phyloP scores from a whole-genome alignment of 441 rosid species.

The Metrosideros polymorpha region DNA sequence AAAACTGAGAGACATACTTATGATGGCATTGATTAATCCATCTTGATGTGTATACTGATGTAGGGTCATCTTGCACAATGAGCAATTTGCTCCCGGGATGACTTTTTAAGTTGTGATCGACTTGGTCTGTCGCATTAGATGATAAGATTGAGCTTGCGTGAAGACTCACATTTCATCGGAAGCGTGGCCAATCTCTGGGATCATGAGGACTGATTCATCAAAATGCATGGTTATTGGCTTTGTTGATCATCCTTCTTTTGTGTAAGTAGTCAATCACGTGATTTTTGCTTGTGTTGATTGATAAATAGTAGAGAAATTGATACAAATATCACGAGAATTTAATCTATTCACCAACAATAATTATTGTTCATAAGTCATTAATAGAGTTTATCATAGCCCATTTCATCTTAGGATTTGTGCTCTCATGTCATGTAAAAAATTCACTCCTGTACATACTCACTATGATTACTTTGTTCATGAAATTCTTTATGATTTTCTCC shows the following conservation, averaged over 20 bases:
- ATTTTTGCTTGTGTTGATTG: accelerated
- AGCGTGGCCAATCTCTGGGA: slow-evolving; percentile 50
- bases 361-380: background rate
- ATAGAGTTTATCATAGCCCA: background rate
- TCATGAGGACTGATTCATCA: slow-evolving; percentile 23
- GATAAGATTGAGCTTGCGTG: too few species aligned
- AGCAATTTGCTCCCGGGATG: too few species aligned
- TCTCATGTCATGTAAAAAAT: background rate
- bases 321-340: background rate
- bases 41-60: too few species aligned
- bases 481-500: background rate
- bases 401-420: background rate
- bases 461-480: background rate
- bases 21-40: too few species aligned
- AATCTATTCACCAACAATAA: background rate
- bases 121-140: too few species aligned
- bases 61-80: too few species aligned
- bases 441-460: accelerated
- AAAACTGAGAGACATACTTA: too few species aligned
- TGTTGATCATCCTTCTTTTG: background rate
- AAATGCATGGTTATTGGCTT: background rate
- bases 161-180: too few species aligned
- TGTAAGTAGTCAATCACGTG: background rate
- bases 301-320: background rate
- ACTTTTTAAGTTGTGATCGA: too few species aligned